Evolutionary conservation across 768 basidiomycete species (phyloP).

Genomic region (Podaxis sp.): DNA sequence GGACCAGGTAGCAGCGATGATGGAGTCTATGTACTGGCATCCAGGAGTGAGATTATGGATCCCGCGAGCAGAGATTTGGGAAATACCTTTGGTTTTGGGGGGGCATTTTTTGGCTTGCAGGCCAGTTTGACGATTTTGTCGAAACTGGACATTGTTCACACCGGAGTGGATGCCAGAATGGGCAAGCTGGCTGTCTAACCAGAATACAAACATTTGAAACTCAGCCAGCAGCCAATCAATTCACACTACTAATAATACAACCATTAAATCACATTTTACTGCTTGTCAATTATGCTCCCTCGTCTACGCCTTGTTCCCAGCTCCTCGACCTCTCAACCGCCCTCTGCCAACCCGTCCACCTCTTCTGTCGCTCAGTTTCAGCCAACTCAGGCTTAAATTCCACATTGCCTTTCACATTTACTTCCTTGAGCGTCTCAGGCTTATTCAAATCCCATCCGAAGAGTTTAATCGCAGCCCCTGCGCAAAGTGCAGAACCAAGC

Average conservation of each 20-base stretch:
- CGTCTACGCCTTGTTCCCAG: constrained; percentile 66
- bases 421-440: constrained; percentile 78
- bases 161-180: not conserved
- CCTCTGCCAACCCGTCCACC: constrained; percentile 81
- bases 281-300: constrained; percentile 5
- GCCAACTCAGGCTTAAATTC: constrained; percentile 59
- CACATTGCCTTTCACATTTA: constrained; percentile 80
- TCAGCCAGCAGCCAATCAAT: constrained; percentile 2
- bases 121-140: constrained; percentile 95
- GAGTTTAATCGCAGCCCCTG: constrained; percentile 80
- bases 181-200: constrained; percentile 1
- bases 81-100: constrained; percentile 89
- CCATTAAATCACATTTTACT: not conserved
- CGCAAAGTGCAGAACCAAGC: constrained; percentile 90
- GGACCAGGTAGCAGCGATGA: constrained; percentile 95
- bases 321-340: constrained; percentile 80
- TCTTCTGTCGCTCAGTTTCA: constrained; percentile 52
- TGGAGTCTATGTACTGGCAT: constrained; percentile 87
- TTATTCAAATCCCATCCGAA: constrained; percentile 90
- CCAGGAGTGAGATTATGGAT: constrained; percentile 5
- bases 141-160: constrained; percentile 64
- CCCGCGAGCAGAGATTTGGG: not conserved
- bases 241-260: constrained; percentile 4
- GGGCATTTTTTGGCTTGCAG: constrained; percentile 94
- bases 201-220: constrained; percentile 8